A percentile compares a stretch with the other conserved stretches of the same genome.
Conservation (phyloP, 768 basidiomycete species). For the Russula emetica region DNA sequence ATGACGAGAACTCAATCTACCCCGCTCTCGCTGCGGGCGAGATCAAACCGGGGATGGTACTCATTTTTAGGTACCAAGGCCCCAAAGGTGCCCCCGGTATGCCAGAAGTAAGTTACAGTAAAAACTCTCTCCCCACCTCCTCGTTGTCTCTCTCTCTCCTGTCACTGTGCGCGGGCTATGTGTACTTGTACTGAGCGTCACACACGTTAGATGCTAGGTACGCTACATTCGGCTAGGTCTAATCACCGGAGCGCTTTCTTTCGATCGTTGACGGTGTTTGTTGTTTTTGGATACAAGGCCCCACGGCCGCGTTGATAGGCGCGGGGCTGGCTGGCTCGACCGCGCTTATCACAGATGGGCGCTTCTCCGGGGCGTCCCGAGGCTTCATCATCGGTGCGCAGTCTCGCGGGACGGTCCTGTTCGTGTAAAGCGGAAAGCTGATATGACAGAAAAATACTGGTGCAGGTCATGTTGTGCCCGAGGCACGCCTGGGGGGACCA, state of each 20-base stretch:
- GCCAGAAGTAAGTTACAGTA: constrained; percentile 56
- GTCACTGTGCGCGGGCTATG: not conserved
- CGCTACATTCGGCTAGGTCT: not conserved
- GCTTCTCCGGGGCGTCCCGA: constrained; percentile 79
- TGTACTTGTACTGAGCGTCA: constrained; percentile 7
- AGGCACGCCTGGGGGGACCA: constrained; percentile 76
- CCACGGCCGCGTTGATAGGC: constrained; percentile 80
- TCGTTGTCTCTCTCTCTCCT: not conserved
- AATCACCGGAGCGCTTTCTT: not conserved
- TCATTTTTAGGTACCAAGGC: constrained; percentile 85
- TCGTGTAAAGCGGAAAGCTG: not conserved
- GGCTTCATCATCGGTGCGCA: constrained; percentile 55
- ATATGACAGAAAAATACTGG: not conserved
- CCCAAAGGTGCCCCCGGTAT: constrained; percentile 91
- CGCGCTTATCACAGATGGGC: constrained; percentile 82
- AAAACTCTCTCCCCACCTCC: not conserved
- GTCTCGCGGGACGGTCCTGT: not conserved
- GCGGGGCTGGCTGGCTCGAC: constrained; percentile 76
- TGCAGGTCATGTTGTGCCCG: constrained; percentile 56
- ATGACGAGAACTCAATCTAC: constrained; percentile 65
- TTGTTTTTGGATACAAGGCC: constrained; percentile 41
- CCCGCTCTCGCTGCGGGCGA: constrained; percentile 68
- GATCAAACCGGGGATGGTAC: constrained; percentile 67
- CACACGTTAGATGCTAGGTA: constrained; percentile 44
- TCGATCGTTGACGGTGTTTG: not conserved